Conservation (phyloP, 2,329 filamentous ascomycete genomes). For the Aspergillus sp. region DNA sequence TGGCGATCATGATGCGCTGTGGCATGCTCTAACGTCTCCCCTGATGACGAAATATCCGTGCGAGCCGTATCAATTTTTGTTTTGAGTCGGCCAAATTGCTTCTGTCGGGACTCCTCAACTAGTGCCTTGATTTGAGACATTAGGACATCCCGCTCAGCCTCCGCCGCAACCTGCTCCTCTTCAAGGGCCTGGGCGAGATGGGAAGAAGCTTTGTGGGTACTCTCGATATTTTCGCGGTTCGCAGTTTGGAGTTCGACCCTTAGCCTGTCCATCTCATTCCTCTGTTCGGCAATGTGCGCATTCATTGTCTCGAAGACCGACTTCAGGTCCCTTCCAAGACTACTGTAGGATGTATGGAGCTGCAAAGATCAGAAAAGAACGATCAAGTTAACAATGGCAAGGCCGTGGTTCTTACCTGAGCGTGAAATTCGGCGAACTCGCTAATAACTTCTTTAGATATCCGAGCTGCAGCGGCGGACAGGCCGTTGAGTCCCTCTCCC, state of each 20-base stretch:
- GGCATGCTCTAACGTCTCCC: constrained; percentile 63
- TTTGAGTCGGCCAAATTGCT: constrained; percentile 70
- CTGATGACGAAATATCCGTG: constrained; percentile 64
- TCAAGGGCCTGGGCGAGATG: constrained; percentile 69
- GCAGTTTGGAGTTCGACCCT: constrained; percentile 71
- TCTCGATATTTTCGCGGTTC: constrained; percentile 65
- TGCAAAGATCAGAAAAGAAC: constrained; percentile 37
- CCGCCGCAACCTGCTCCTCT: constrained; percentile 72
- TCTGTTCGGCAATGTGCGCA: constrained; percentile 72
- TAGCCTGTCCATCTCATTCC: constrained; percentile 71
- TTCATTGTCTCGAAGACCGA: constrained; percentile 78
- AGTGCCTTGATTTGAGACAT: constrained; percentile 75
- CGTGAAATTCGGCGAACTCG: constrained; percentile 82
- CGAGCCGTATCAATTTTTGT: constrained; percentile 64
- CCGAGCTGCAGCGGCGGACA: constrained; percentile 79
- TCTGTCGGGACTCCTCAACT: constrained; percentile 70
- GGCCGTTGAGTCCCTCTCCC: constrained; percentile 77
- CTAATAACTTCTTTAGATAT: constrained; percentile 87
- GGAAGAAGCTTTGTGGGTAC: constrained; percentile 66
- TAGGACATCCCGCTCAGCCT: constrained; percentile 71
- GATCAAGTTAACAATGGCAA: background rate
- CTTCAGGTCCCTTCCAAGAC: constrained; percentile 83
- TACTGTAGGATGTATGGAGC: constrained; percentile 80
- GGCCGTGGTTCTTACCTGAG: constrained; percentile 47
- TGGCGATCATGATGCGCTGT: constrained; percentile 66